Percentiles rank a stretch among this genome's conserved stretches.
phyloP scores from a whole-genome alignment of 768 basidiomycete species.

The Mycena indigotica region DNA sequence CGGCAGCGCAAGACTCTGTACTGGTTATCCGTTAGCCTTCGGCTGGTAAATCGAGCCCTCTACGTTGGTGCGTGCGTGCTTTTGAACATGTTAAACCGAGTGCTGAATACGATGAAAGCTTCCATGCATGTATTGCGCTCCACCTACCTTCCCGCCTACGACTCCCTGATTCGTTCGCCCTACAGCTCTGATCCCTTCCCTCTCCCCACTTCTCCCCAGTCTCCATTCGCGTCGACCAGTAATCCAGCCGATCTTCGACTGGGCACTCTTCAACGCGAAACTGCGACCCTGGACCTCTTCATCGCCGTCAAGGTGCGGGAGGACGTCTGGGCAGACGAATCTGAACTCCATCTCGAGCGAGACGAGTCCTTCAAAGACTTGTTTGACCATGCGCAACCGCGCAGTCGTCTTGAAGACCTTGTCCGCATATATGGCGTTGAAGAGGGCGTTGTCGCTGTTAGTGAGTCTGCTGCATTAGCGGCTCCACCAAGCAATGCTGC shows the following conservation, averaged over 20 bases:
- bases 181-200: slow-evolving; percentile 85
- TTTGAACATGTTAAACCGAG: too few species aligned
- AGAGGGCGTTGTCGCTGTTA: slow-evolving; percentile 43
- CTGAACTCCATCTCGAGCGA: slow-evolving; percentile 71
- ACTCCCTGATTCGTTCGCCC: slow-evolving; percentile 59
- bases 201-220: slow-evolving; percentile 32
- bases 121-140: slow-evolving; percentile 83
- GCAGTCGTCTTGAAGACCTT: slow-evolving; percentile 75
- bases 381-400: slow-evolving; percentile 77
- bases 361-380: slow-evolving; percentile 79
- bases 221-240: slow-evolving; percentile 24
- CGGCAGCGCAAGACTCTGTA: slow-evolving; percentile 67
- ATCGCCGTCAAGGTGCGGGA: slow-evolving; percentile 79
- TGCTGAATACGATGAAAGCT: too few species aligned
- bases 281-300: slow-evolving; percentile 73
- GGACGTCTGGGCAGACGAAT: slow-evolving; percentile 76
- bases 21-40: slow-evolving; percentile 65
- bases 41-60: slow-evolving; percentile 65
- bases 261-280: slow-evolving; percentile 68
- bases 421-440: slow-evolving; percentile 47
- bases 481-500: background rate
- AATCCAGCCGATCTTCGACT: slow-evolving; percentile 29
- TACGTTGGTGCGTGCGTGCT: slow-evolving; percentile 69
- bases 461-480: background rate
- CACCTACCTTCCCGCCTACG: slow-evolving; percentile 70